Evolutionary conservation across 2,329 filamentous ascomycete genomes (phyloP).

Genomic region (Stromatinia cepivora): DNA sequence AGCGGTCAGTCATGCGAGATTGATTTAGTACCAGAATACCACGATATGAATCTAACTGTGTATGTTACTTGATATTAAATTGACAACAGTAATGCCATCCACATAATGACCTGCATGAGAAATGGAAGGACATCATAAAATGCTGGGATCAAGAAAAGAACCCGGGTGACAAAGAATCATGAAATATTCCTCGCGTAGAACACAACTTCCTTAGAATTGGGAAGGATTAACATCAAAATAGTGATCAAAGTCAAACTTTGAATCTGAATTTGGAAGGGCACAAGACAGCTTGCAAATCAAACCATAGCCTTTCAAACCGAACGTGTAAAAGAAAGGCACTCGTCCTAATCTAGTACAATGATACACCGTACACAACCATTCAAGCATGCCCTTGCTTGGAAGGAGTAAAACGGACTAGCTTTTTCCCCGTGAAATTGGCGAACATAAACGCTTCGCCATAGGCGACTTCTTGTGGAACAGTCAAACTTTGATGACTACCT

Average conservation of each 20-base stretch:
- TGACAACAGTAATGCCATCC: not conserved
- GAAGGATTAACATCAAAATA: not conserved
- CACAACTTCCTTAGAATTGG: not conserved
- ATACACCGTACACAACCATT: not conserved
- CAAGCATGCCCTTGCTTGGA: constrained; percentile 11
- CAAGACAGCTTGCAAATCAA: not conserved
- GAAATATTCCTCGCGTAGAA: not conserved
- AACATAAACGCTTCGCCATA: constrained; percentile 14
- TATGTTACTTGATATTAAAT: constrained; percentile 2
- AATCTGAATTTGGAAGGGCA: too few relatives aligned
- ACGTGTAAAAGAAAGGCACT: not conserved
- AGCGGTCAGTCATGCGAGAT: not conserved
- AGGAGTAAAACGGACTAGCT: constrained; percentile 6
- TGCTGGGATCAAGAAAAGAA: not conserved
- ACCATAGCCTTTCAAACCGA: not conserved
- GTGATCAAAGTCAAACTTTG: not conserved
- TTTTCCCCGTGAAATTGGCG: constrained; percentile 11
- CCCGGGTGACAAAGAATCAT: not conserved
- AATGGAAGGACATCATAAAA: not conserved
- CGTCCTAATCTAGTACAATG: not conserved
- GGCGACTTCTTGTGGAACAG: not conserved
- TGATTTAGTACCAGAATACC: not conserved
- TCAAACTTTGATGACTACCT: not conserved
- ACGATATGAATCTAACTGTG: not conserved
- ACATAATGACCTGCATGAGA: constrained; percentile 9